Percentiles rank a stretch among this genome's conserved stretches.
phyloP scores from a whole-genome alignment of 2,329 filamentous ascomycete genomes.

The Neodidymelliopsis sp. region DNA sequence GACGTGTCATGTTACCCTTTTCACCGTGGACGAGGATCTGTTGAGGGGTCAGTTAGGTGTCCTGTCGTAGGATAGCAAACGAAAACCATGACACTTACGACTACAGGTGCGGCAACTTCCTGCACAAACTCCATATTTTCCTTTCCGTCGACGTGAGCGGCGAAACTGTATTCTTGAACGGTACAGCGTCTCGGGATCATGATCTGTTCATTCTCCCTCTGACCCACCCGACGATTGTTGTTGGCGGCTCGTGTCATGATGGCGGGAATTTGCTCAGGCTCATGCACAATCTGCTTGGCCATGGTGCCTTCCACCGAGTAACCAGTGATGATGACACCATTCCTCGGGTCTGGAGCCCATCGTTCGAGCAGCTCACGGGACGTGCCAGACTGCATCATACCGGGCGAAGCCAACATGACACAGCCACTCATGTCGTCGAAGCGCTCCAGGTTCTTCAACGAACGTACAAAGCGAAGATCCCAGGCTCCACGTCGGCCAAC shows the following conservation, averaged over 20 bases:
- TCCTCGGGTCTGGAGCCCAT: constrained; percentile 95
- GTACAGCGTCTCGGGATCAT: constrained; percentile 93
- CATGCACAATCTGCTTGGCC: constrained; percentile 94
- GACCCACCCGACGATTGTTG: constrained; percentile 67
- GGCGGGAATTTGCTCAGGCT: constrained; percentile 92
- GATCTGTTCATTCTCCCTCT: constrained; percentile 78
- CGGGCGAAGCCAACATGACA: constrained; percentile 95
- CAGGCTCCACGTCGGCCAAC: constrained; percentile 82
- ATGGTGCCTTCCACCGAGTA: constrained; percentile 99
- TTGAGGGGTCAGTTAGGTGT: constrained; percentile 9
- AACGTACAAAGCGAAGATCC: constrained; percentile 95
- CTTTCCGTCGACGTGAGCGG: constrained; percentile 93
- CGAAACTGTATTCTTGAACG: constrained; percentile 93
- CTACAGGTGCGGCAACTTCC: constrained; percentile 87
- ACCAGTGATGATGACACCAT: constrained; percentile 97
- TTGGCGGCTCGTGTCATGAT: constrained; percentile 72
- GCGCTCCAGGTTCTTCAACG: constrained; percentile 88
- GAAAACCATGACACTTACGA: constrained; percentile 67
- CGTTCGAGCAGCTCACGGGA: constrained; percentile 90
- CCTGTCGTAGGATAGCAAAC: neutral
- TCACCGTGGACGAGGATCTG: constrained; percentile 97
- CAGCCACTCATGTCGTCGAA: constrained; percentile 96
- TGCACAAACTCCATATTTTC: constrained; percentile 98
- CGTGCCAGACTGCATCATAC: constrained; percentile 98
- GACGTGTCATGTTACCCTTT: constrained; percentile 95